Evolutionary conservation across 1,139 yeast genomes (phyloP).

Genomic region (Debaryomyces coudertii): DNA sequence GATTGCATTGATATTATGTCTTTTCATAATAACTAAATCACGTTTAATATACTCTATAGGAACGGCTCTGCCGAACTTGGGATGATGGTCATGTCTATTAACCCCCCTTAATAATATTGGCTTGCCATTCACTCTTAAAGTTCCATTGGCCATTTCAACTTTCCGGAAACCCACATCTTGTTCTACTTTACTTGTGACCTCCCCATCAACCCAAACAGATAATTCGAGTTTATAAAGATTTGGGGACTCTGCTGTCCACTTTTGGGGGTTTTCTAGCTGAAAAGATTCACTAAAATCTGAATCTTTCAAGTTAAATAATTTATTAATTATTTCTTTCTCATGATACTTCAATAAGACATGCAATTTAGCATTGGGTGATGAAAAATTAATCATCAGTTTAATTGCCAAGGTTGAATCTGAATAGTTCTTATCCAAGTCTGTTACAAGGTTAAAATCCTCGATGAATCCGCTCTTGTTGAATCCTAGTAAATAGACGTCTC

Average conservation of each 20-base stretch:
- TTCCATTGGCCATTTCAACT: constrained; percentile 28
- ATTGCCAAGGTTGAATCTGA: constrained; percentile 11
- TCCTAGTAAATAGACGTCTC: constrained; percentile 22
- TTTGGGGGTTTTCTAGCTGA: constrained; percentile 18
- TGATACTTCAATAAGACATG: neutral
- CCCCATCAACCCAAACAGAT: constrained; percentile 13
- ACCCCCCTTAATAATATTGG: constrained; percentile 32
- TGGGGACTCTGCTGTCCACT: constrained; percentile 40
- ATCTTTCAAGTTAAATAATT: constrained; percentile 3
- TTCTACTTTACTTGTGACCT: constrained; percentile 17
- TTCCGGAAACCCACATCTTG: constrained; percentile 35
- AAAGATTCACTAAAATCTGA: constrained; percentile 9
- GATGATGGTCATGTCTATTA: constrained; percentile 38
- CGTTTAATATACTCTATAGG: constrained; percentile 29
- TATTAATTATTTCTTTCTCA: neutral
- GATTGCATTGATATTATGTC: constrained; percentile 35
- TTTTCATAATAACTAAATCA: constrained; percentile 34
- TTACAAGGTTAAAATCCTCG: constrained; percentile 17
- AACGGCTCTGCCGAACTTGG: constrained; percentile 34
- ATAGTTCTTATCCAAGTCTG: constrained; percentile 18
- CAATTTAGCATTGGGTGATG: constrained; percentile 1
- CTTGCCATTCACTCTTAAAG: constrained; percentile 29
- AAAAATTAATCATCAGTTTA: constrained; percentile 1
- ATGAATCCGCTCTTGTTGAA: constrained; percentile 16
- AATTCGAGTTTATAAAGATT: constrained; percentile 27